Conservation (phyloP, 768 basidiomycete species). For the Fomitopsis serialis region DNA sequence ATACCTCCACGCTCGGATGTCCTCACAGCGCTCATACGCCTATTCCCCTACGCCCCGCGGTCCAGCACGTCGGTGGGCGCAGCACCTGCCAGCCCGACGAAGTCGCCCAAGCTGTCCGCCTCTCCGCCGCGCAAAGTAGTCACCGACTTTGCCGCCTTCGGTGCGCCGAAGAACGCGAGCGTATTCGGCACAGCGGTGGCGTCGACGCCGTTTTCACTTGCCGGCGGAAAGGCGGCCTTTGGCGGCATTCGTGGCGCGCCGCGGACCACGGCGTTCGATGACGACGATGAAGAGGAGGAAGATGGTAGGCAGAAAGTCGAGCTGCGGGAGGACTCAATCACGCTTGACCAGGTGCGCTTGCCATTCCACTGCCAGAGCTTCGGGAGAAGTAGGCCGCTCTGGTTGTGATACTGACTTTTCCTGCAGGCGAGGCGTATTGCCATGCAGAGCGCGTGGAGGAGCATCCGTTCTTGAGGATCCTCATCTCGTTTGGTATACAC, state of each 20-base stretch:
- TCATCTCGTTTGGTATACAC: neutral
- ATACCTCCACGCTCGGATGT: constrained; percentile 73
- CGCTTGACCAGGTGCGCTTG: constrained; percentile 78
- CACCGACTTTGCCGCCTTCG: constrained; percentile 83
- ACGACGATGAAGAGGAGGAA: constrained; percentile 59
- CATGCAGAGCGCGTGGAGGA: constrained; percentile 87
- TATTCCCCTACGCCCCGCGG: constrained; percentile 44
- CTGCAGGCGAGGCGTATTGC: constrained; percentile 74
- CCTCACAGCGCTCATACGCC: constrained; percentile 45
- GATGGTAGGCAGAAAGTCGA: constrained; percentile 66
- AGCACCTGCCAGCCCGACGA: constrained; percentile 34
- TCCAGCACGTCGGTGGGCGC: constrained; percentile 29
- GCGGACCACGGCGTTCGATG: constrained; percentile 53
- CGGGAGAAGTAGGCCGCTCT: neutral
- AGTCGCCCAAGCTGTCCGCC: constrained; percentile 23
- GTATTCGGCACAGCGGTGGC: constrained; percentile 84
- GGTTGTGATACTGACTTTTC: neutral
- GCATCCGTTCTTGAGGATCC: constrained; percentile 45
- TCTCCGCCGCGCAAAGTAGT: constrained; percentile 87
- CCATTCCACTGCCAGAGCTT: neutral
- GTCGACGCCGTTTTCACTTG: constrained; percentile 72
- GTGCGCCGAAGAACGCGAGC: constrained; percentile 65
- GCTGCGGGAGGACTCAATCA: constrained; percentile 79
- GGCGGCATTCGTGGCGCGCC: constrained; percentile 59
- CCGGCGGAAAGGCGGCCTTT: constrained; percentile 80